Evolutionary conservation across 73 alveolate genomes (phyloP).

Genomic region (Paramecium caudatum): DNA sequence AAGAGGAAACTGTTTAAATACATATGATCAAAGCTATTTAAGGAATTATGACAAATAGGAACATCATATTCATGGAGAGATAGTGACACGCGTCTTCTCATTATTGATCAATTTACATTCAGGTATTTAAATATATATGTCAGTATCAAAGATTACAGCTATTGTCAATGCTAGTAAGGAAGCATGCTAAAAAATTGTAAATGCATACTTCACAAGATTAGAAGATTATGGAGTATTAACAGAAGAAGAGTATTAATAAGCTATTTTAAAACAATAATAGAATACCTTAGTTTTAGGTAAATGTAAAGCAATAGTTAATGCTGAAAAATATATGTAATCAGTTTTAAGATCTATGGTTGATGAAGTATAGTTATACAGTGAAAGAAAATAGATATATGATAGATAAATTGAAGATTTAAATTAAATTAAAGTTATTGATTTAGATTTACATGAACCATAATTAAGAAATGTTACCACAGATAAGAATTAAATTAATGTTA

Average conservation of each 20-base stretch:
- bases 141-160: neutral
- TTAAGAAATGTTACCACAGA: slow-evolving; percentile 1
- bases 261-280: neutral
- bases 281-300: neutral
- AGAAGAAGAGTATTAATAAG: neutral
- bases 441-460: neutral
- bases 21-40: slow-evolving; percentile 44
- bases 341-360: neutral
- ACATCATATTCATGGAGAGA: slow-evolving; percentile 21
- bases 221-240: slow-evolving; percentile 59
- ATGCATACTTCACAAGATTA: slow-evolving; percentile 3
- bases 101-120: slow-evolving; percentile 44
- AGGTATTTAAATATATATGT: neutral
- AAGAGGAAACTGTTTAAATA: slow-evolving; percentile 52
- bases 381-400: slow-evolving; percentile 22
- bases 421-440: slow-evolving; percentile 26
- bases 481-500: slow-evolving; percentile 66
- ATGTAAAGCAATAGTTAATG: slow-evolving; percentile 1
- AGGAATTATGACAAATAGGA: slow-evolving; percentile 49
- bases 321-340: slow-evolving; percentile 21
- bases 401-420: slow-evolving; percentile 17
- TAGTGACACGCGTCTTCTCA: neutral
- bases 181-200: slow-evolving; percentile 50
- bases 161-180: slow-evolving; percentile 44
- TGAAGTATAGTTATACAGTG: neutral